Base-by-base conservation (phyloP, 371 early-diverging fungal species). In the Haplosporangium sp. region DNA sequence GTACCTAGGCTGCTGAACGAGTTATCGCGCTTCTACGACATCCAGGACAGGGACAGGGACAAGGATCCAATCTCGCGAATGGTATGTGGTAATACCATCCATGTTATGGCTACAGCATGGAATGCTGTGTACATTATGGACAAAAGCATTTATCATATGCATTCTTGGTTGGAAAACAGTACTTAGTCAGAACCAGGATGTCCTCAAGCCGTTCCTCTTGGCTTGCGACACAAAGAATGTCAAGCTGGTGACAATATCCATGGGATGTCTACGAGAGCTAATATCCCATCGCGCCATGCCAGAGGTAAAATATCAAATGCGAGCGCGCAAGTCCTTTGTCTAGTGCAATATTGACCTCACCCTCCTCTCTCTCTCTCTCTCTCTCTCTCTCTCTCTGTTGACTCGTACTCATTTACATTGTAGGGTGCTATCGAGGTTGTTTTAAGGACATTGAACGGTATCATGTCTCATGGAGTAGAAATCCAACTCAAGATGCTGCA, bases 401-500 rank as follows among this genome's bases (percentile, higher is more conserved):
- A 29, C 29, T 42, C 21, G 11, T 45, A 43, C 45, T 23, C 36
- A 23, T 51, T 9, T 21, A 0, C 14, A 46, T 21, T 6, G 16
- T 76, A 92, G 91, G 83, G 87, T 13, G 90, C 94, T 1, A 87
- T 95, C 20, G 74, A 88, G 48, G 85, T 85, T 0, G 86, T 95
- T 13, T 68, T 98, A 29, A 83, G 88, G 47, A 89, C 92, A 10
- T 84, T 97, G 55, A 90, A 86, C 18, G 91, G 94, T 58, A 89
- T 94, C 37, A 86, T 91, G 51, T 77, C 83, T 1, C 86, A 87
- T 54, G 94, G 93, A 12, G 87, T 92, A 4, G 98, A 96, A 21
- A 89, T 97, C 42, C 99, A 99, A 73, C 85, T 99, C 54, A 97
- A 96, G 70, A 90, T 96, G 21, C 82, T 99, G 40, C 99, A 99